Base-by-base conservation (phyloP, 192 early-diverging fungal species). In the Anaeromyces robustus region DNA sequence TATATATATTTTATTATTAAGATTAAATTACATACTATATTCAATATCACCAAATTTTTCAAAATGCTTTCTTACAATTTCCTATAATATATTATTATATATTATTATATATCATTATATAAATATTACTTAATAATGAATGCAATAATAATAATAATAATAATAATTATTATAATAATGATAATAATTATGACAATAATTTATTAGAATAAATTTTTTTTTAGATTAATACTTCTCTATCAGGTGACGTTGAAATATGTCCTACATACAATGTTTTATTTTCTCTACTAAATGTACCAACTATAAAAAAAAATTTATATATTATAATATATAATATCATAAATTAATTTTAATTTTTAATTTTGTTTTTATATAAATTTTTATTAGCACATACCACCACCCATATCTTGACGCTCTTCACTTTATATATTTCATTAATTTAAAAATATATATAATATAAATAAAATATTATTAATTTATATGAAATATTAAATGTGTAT, bases 251-350 rank as follows among this genome's bases (percentile, higher is more conserved):
- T 29, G 82, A 81, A 59, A 92, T 86, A 77, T 86, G 81, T 4
- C 94, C 94, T 37, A 96, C 88, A 82, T 95, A 96, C 29, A 96
- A 84, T n/a, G 94, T 95, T 6, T 86, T 80, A 81, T 91, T 92
- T 31, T 89, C 89, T 37, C 88, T 84, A 31, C 90, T 92, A 85
- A 96, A 96, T 29, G 92, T 92, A n/a, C 95, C 95, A 12, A 95
- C 91, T 83, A 86, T 87, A 77, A 87, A 28, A 17, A 34, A 16
- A 22, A 79, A 26, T 28, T 80, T 77, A 26, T n/a, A n/a, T n/a
- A 26, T 30, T 29, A 83, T 32, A 6, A 14, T 82, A 77, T 4
- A 78, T 83, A 83, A 7, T 16, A 28, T 77, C 82, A 29, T 37
- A 12, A 82, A 30, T 26, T 79, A 30, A 29, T 29, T 7, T 59